phyloP scores from a whole-genome alignment of 805 yeast species.

The Saccharomycopsis sp. region DNA sequence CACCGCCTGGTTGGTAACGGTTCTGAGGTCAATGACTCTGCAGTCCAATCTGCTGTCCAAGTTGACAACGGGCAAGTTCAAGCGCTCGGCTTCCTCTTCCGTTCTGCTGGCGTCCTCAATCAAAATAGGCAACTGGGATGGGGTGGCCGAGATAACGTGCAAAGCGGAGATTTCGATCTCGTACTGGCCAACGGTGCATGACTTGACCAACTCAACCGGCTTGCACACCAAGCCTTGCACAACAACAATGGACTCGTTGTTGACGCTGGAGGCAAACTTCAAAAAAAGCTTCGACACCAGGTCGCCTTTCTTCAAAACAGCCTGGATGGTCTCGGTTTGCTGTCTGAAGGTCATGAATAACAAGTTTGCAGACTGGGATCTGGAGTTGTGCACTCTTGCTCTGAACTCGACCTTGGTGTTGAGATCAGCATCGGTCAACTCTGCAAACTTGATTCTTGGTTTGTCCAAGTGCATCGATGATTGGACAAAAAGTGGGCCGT shows the following conservation, averaged over 20 bases:
- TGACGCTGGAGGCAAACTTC: conserved; percentile 85
- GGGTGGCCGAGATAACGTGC: conserved; percentile 75
- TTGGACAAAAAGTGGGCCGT: conserved; percentile 87
- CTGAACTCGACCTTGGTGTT: conserved; percentile 78
- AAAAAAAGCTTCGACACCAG: conserved; percentile 90
- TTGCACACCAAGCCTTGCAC: conserved; percentile 80
- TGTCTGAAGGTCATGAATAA: conserved; percentile 87
- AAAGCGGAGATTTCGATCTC: conserved; percentile 75
- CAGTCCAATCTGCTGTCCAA: conserved; percentile 93
- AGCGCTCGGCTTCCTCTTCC: conserved; percentile 87
- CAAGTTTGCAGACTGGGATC: conserved; percentile 95
- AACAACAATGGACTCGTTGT: conserved; percentile 82
- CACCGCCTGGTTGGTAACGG: conserved; percentile 95
- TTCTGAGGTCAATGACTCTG: conserved; percentile 93
- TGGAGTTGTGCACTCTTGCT: conserved; percentile 87
- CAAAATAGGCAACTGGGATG: conserved; percentile 85
- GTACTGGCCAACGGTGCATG: conserved; percentile 84
- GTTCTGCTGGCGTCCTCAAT: conserved; percentile 96
- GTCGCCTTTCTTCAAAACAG: conserved; percentile 66
- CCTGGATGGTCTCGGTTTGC: conserved; percentile 76
- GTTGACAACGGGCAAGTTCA: conserved; percentile 87
- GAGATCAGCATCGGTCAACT: conserved; percentile 41
- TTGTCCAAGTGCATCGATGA: conserved; percentile 61
- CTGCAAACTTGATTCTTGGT: conserved; percentile 48
- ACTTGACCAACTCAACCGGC: conserved; percentile 78